Percentiles rank a stretch among this genome's conserved stretches.
Conservation (phyloP, 1,139 yeast genomes). For the Geotrichum histeridarum region DNA sequence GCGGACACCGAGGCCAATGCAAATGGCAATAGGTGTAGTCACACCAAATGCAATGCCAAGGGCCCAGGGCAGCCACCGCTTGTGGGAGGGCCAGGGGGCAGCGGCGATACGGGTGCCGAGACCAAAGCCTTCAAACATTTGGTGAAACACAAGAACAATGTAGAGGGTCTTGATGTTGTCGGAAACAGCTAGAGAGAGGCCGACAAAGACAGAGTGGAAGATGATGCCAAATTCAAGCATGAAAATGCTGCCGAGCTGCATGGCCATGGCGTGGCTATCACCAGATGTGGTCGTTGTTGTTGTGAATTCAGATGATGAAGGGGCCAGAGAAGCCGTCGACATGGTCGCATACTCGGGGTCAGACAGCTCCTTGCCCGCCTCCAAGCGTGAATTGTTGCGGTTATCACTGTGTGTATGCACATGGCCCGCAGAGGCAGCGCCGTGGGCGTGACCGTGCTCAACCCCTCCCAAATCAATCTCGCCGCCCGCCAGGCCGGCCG, state of each 20-base stretch:
- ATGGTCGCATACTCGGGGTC: neutral
- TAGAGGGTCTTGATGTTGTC: conserved; percentile 70
- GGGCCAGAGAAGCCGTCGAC: neutral
- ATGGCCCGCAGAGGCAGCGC: neutral
- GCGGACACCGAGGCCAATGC: conserved; percentile 82
- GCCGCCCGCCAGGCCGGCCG: conserved; percentile 24
- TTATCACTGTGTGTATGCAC: conserved; percentile 9
- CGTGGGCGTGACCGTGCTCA: neutral
- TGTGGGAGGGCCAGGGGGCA: conserved; percentile 57
- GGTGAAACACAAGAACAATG: conserved; percentile 82
- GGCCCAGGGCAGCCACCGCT: conserved; percentile 52
- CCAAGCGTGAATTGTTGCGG: conserved; percentile 2
- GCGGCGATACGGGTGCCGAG: conserved; percentile 80
- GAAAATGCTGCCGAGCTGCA: conserved; percentile 49
- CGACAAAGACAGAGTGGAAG: conserved; percentile 78
- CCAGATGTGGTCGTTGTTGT: neutral
- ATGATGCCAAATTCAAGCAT: conserved; percentile 74
- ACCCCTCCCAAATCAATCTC: neutral
- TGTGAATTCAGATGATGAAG: neutral
- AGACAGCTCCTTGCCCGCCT: neutral
- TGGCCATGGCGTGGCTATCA: conserved; percentile 16
- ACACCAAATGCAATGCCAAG: conserved; percentile 57
- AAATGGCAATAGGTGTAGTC: conserved; percentile 81
- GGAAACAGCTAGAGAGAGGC: conserved; percentile 66
- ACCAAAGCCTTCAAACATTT: conserved; percentile 89